phyloP scores from a whole-genome alignment of 2,329 filamentous ascomycete species.

The Alternaria longipes region DNA sequence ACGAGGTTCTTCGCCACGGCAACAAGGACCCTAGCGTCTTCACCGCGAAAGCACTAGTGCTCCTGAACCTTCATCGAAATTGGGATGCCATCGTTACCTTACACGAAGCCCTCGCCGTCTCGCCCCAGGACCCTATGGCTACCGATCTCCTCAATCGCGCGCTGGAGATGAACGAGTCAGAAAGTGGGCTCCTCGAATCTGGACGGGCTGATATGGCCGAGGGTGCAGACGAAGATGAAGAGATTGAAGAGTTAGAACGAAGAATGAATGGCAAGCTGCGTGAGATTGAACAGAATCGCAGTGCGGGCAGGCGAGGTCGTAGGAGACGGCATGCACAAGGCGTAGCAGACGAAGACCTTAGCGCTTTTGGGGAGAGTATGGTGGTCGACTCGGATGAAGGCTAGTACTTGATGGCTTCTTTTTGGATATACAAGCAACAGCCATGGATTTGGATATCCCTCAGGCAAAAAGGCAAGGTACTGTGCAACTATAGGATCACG shows the following conservation, averaged over 20 bases:
- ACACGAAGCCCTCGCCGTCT: conserved; percentile 83
- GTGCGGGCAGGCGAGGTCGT: conserved; percentile 65
- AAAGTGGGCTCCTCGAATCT: conserved; percentile 19
- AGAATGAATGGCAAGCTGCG: conserved; percentile 62
- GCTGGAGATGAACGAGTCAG: conserved; percentile 55
- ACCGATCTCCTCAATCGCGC: conserved; percentile 80
- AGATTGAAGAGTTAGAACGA: conserved; percentile 64
- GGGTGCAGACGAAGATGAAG: conserved; percentile 33
- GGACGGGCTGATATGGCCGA: conserved; percentile 1
- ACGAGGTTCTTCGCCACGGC: conserved; percentile 84
- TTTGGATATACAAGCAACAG: not conserved
- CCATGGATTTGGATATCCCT: not conserved
- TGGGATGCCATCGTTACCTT: conserved; percentile 83
- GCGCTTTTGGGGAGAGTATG: conserved; percentile 58
- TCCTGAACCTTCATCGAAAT: conserved; percentile 77
- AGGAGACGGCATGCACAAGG: conserved; percentile 57
- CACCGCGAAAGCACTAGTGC: conserved; percentile 81
- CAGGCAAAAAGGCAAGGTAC: not conserved
- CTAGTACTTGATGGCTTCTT: not conserved
- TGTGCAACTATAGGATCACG: not conserved
- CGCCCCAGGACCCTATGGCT: conserved; percentile 81
- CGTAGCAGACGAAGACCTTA: conserved; percentile 53
- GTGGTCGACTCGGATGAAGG: conserved; percentile 65
- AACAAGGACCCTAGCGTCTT: conserved; percentile 83
- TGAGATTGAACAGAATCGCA: conserved; percentile 57